Conservation (phyloP, 371 early-diverging fungal genomes). For the Nematocida parisii region DNA sequence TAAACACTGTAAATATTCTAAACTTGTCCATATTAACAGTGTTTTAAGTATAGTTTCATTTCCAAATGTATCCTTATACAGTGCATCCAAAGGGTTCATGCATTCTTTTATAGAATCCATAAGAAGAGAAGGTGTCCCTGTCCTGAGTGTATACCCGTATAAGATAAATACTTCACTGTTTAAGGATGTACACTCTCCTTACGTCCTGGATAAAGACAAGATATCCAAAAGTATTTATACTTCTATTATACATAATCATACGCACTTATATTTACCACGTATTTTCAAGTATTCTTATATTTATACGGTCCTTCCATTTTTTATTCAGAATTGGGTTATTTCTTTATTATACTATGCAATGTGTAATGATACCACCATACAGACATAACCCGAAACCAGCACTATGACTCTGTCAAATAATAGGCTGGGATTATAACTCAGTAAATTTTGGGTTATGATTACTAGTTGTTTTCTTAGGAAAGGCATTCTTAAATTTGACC, state of each 20-base stretch:
- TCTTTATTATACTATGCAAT: slow-evolving; percentile 7
- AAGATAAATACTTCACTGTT: slow-evolving; percentile 66
- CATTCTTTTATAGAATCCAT: slow-evolving; percentile 59
- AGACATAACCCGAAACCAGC: too few species aligned
- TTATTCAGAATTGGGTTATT: slow-evolving; percentile 16
- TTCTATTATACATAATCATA: slow-evolving; percentile 53
- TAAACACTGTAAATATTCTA: slow-evolving; percentile 51
- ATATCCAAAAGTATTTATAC: slow-evolving; percentile 53
- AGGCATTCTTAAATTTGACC: too few species aligned
- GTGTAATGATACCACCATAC: neutral
- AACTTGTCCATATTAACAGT: slow-evolving; percentile 63
- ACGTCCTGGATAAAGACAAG: slow-evolving; percentile 27
- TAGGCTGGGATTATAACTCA: too few species aligned
- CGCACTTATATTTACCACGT: slow-evolving; percentile 57
- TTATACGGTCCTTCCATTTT: slow-evolving; percentile 18
- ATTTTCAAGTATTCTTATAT: slow-evolving; percentile 24
- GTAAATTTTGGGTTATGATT: too few species aligned
- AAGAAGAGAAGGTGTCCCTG: slow-evolving; percentile 57
- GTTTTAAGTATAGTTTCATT: slow-evolving; percentile 56
- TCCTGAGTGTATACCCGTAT: slow-evolving; percentile 63
- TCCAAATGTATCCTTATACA: slow-evolving; percentile 61
- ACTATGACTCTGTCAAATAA: too few species aligned
- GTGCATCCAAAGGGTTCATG: slow-evolving; percentile 64
- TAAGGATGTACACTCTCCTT: slow-evolving; percentile 54
- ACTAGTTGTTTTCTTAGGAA: too few species aligned